Conservation (phyloP, 352 stramenopile species). For the Albugo candida region DNA sequence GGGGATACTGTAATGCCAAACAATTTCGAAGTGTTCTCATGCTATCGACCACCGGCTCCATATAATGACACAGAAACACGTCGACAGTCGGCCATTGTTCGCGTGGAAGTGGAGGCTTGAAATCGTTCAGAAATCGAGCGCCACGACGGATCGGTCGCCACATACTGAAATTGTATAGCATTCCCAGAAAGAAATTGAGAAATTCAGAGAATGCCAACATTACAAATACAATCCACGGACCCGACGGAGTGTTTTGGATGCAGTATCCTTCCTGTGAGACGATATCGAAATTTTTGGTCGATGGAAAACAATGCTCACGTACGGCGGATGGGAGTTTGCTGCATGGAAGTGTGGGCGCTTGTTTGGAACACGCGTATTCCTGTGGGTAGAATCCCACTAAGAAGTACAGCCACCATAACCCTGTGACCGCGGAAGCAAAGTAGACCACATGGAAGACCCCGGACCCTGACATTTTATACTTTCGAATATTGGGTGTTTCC, state of each 20-base stretch:
- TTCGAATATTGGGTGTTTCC: conserved; percentile 6
- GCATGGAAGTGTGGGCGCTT: conserved; percentile 1
- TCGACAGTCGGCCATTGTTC: conserved; percentile 11
- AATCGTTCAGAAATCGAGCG: conserved; percentile 5
- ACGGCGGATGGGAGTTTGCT: not conserved
- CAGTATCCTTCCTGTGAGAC: conserved; percentile 2
- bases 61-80: conserved; percentile 13
- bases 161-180: conserved; percentile 8
- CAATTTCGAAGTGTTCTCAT: conserved; percentile 8
- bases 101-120: conserved; percentile 5
- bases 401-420: conserved; percentile 4
- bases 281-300: not conserved
- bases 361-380: conserved; percentile 1
- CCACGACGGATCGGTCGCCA: conserved; percentile 6
- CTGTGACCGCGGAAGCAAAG: conserved; percentile 4
- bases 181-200: conserved; percentile 6
- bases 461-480: conserved; percentile 6
- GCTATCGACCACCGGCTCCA: conserved; percentile 9
- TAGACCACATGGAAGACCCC: conserved; percentile 5
- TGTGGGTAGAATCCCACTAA: conserved; percentile 6
- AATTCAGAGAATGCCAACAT: conserved; percentile 4
- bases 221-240: conserved; percentile 4
- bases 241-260: conserved; percentile 1
- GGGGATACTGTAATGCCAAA: conserved; percentile 12
- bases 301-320: not conserved